These are phyloP conservation scores for Orbilia ellipsospora DNA, from an alignment of 2,329 filamentous ascomycete genomes.

Conservation along the genomic window DNA sequence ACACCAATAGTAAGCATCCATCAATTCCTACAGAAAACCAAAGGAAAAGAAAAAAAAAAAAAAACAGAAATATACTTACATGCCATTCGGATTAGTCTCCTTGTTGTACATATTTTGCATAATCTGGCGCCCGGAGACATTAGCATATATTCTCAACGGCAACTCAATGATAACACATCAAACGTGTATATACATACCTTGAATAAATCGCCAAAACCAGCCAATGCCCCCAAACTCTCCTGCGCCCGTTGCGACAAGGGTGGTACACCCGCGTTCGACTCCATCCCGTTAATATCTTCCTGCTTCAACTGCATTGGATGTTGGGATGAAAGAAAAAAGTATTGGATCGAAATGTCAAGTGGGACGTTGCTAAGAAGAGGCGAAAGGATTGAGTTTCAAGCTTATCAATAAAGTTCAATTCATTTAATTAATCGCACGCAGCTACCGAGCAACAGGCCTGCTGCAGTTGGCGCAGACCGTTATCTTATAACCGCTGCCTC, in stretches of 20 bases:
- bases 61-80: conserved; percentile 34
- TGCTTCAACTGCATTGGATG: conserved; percentile 30
- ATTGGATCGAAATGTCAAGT: conserved; percentile 7
- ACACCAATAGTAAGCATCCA: conserved; percentile 4
- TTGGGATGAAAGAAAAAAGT: neutral
- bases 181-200: conserved; percentile 20
- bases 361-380: neutral
- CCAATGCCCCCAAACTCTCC: conserved; percentile 37
- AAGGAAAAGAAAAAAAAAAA: neutral
- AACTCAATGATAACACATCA: no score
- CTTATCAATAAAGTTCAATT: neutral
- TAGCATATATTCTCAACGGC: neutral
- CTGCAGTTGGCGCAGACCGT: conserved; percentile 3
- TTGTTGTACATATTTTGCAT: conserved; percentile 54
- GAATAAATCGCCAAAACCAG: conserved; percentile 31
- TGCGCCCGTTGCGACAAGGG: conserved; percentile 35
- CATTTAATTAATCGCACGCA: neutral
- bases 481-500: conserved; percentile 25
- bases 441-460: neutral
- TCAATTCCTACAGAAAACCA: neutral
- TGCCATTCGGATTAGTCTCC: conserved; percentile 56
- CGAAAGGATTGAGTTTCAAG: conserved; percentile 5
- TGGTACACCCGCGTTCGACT: conserved; percentile 15
- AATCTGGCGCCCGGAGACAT: conserved; percentile 11
- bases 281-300: conserved; percentile 27